Evolutionary conservation across 345 rosid genomes (phyloP), one percentile per base, ranked within the genome.

Genomic region (Eutrema yunnanense): DNA sequence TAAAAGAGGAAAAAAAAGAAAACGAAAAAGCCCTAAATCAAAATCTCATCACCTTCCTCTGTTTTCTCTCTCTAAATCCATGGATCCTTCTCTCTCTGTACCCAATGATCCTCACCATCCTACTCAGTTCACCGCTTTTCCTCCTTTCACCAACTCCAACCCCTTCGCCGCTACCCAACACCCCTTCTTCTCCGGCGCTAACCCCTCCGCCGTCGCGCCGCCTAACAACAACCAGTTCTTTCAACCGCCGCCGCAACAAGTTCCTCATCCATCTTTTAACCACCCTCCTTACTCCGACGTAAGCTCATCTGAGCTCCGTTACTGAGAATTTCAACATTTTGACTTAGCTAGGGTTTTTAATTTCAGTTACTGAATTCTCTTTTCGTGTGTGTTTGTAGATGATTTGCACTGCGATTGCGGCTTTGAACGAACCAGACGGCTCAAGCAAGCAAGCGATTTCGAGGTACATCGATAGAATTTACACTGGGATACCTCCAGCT

Each of bases 361-460:
- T 34, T 60, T 67, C 9, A 33, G 26, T 54, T 1, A 62, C 29
- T 69, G n/a, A 13, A 42, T 19, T 14, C 6, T 64, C 6, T 26
- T 32, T 6, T 27, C 1, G 3, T 27, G 8, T 57, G 36, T 7
- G 2, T 2, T 29, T 30, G 62, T 40, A 92, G 96, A 92, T 95
- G 96, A 90, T 95, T 41, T 75, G 55, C 8, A 78, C 85, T 26
- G 99, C 98, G 62, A 88, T 95, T 43, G 64, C 82, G 42, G 88
- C 90, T 46, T 76, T 90, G 75, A 92, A 85, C 46, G 96, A 90
- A 62, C 76, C 71, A 12, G 86, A 88, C 10, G 99, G 98, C 9
- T 95, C 98, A 61, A 92, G 97, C 75, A 92, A 82, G 84, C 76
- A 82, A 67, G 92, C 96, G 0, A 95, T 95, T 46, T 77, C 88